Base-by-base conservation (phyloP, 106 monocot genomes). In the Dendrobium chrysotoxum region DNA sequence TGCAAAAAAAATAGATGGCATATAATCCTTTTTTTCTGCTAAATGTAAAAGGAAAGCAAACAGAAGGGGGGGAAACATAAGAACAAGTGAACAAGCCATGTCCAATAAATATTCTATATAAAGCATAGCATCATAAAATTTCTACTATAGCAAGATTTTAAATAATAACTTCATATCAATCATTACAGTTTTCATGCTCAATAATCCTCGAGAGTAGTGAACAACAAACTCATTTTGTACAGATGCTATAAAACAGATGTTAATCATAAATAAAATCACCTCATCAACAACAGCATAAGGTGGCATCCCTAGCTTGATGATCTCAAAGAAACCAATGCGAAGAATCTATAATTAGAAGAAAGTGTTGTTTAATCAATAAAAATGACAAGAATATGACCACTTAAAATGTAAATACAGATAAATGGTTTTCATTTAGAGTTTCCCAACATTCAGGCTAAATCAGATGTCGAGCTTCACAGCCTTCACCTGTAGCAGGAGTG, bases 401-500 rank as follows among this genome's bases (percentile, higher is more conserved):
- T 74, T 7, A 74, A 1, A 25, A 13, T 70, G 15, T 16, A 70
- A 70, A 35, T 38, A 15, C 35, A 70, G 15, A 35, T 10, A 70
- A 16, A 35, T 31, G 28, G 31, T 35, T 61, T 21, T 23, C 10
- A 18, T 61, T 25, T 23, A 61, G 23, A 61, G 31, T 70, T 70
- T 70, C 25, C 35, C 28, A 12, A 35, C 35, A 35, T 10, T 35
- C 70, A 17, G 61, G 70, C 10, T 70, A 70, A 23, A 28, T 70
- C 16, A 16, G 47, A 74, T 76, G 76, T 25, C 3, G 23, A 47
- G 47, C 44, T 76, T 42, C n/a, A n/a, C n/a, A n/a, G n/a, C n/a
- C n/a, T n/a, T n/a, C 77, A 99, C 98, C 88, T 99, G 98, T 75
- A 99, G 83, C n/a, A 99, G 88, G 31, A 99, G 92, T 35, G 98